A percentile compares a stretch with the other conserved stretches of the same genome.
Evolutionary conservation across 306 rosid genomes (phyloP).

Genomic region (Malus asiatica): DNA sequence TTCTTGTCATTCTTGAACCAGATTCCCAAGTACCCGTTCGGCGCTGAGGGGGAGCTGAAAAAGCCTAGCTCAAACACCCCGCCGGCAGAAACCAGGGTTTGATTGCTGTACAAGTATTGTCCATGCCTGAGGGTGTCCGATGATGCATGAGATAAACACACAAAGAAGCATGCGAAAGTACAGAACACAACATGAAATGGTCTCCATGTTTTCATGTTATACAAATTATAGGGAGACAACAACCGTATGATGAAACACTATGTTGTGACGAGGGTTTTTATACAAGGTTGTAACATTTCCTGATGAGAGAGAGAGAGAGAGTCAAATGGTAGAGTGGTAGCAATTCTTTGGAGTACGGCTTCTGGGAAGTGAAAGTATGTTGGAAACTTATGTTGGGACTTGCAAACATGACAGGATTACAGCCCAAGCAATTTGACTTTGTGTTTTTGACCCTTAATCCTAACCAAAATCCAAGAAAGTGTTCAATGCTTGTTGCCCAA

Average conservation of each 20-base stretch:
- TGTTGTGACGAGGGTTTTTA: background rate
- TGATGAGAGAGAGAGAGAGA: background rate
- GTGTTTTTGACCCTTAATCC: background rate
- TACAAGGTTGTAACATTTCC: background rate
- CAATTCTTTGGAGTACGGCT: background rate
- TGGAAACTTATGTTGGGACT: background rate
- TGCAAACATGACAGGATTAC: background rate
- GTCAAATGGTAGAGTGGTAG: background rate
- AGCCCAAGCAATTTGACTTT: background rate
- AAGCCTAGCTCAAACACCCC: constrained; percentile 21
- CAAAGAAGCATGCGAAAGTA: background rate
- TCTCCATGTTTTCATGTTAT: background rate
- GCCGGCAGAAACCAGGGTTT: constrained; percentile 14
- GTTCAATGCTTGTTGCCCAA: background rate
- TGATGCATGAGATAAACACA: constrained; percentile 1
- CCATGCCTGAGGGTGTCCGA: constrained; percentile 8
- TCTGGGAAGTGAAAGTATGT: background rate
- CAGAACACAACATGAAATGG: background rate
- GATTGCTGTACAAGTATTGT: background rate
- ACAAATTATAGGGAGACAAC: background rate
- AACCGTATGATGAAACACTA: background rate
- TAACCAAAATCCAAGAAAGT: background rate
- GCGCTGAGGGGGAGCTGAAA: background rate
- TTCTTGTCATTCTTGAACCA: constrained; percentile 20
- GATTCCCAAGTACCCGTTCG: constrained; percentile 19